phyloP scores from a whole-genome alignment of 768 basidiomycete species.

The Gloeostereum incarnatum region DNA sequence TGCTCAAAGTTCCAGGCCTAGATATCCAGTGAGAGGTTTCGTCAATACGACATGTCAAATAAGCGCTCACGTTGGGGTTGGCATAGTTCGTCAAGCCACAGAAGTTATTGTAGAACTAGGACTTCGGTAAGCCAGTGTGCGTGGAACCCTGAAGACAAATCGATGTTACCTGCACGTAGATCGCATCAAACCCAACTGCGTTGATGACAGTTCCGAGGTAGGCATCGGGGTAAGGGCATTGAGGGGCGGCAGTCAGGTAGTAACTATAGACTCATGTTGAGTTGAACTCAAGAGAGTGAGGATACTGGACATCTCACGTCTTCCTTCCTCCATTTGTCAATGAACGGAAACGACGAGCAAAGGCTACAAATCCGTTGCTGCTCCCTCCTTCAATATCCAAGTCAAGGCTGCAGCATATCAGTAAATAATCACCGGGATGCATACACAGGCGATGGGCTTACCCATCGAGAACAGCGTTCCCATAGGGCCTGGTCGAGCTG shows the following conservation, averaged over 20 bases:
- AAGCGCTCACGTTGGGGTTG: slow-evolving; percentile 26
- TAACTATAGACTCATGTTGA: slow-evolving; percentile 27
- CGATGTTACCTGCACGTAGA: slow-evolving; percentile 57
- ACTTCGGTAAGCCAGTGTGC: neutral
- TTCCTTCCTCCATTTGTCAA: slow-evolving; percentile 38
- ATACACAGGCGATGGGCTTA: slow-evolving; percentile 12
- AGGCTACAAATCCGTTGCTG: slow-evolving; percentile 33
- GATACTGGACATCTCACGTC: slow-evolving; percentile 18
- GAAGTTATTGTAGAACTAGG: slow-evolving; percentile 42
- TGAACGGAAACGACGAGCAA: slow-evolving; percentile 34
- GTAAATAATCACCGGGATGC: neutral
- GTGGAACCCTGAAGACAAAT: neutral
- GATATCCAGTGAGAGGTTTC: neutral
- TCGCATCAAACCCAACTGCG: slow-evolving; percentile 51
- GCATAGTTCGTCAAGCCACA: slow-evolving; percentile 38
- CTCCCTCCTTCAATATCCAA: slow-evolving; percentile 57
- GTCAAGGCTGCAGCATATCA: slow-evolving; percentile 39
- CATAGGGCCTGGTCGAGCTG: slow-evolving; percentile 51
- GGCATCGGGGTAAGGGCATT: slow-evolving; percentile 16
- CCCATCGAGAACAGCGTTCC: slow-evolving; percentile 57
- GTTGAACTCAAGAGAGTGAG: neutral
- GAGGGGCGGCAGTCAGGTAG: slow-evolving; percentile 46
- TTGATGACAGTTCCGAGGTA: slow-evolving; percentile 43
- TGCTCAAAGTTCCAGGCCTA: slow-evolving; percentile 44
- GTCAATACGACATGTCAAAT: neutral